Percentiles rank a stretch among this genome's conserved stretches.
These are phyloP conservation scores for Macrolepiota dolichaula DNA, from an alignment of 768 basidiomycete species.

Conservation along the genomic window DNA sequence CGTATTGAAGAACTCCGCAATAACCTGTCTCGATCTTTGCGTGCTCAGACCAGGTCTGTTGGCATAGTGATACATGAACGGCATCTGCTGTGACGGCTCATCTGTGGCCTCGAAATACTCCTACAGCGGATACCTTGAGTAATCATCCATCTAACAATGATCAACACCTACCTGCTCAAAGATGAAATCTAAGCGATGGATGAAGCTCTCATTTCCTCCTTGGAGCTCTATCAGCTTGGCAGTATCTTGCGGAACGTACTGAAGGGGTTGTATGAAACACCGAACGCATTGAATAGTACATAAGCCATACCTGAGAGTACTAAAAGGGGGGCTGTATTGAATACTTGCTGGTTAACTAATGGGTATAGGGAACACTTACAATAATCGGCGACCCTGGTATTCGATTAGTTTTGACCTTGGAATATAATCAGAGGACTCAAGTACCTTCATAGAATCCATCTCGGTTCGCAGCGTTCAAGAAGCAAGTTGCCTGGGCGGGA, in stretches of 20 bases:
- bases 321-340: constrained; percentile 16
- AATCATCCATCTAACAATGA: background rate
- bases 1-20: constrained; percentile 54
- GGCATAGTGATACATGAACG: constrained; percentile 70
- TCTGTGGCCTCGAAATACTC: constrained; percentile 61
- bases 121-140: constrained; percentile 20
- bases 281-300: background rate
- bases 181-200: constrained; percentile 53
- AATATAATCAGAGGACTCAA: background rate
- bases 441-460: constrained; percentile 64
- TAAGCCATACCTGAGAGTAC: constrained; percentile 52
- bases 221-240: constrained; percentile 59
- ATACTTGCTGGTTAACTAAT: background rate
- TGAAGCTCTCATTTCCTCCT: constrained; percentile 53
- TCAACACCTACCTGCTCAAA: constrained; percentile 41
- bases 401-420: background rate
- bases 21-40: constrained; percentile 50
- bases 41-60: constrained; percentile 58
- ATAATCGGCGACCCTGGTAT: constrained; percentile 48
- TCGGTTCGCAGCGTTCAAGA: constrained; percentile 48
- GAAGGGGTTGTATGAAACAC: background rate
- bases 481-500: constrained; percentile 54
- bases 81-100: constrained; percentile 67
- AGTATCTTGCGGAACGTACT: constrained; percentile 67
- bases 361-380: constrained; percentile 33